A percentile compares a stretch with the other conserved stretches of the same genome.
phyloP scores from a whole-genome alignment of 352 stramenopile species.

The Plasmopara muralis region DNA sequence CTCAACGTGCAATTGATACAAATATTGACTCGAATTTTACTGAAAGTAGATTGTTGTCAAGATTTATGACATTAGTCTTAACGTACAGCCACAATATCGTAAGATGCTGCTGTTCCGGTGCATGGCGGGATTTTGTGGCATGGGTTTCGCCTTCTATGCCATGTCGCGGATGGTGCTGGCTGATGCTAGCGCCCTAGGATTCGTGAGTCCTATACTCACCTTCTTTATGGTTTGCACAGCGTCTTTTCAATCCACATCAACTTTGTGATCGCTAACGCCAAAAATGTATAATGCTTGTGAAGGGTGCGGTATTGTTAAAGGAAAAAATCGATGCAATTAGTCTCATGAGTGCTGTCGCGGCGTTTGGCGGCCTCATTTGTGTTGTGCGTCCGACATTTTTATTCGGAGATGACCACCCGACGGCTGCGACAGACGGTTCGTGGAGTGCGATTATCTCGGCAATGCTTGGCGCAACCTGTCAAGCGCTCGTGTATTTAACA shows the following conservation, averaged over 20 bases:
- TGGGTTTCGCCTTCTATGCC: slow-evolving; percentile 63
- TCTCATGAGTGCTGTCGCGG: slow-evolving; percentile 27
- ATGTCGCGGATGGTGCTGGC: slow-evolving; percentile 70
- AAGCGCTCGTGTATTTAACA: slow-evolving; percentile 44
- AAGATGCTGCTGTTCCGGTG: slow-evolving; percentile 50
- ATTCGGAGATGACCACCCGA: slow-evolving; percentile 29
- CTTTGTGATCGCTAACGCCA: not conserved
- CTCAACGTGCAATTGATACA: not conserved
- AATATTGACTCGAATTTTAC: not conserved
- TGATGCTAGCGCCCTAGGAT: slow-evolving; percentile 55
- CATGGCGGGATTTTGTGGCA: slow-evolving; percentile 50
- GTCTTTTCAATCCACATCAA: not conserved
- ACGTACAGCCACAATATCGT: slow-evolving; percentile 32
- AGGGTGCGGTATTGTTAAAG: slow-evolving; percentile 33
- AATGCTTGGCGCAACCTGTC: slow-evolving; percentile 33
- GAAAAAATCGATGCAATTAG: slow-evolving; percentile 40
- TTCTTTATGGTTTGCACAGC: slow-evolving; percentile 21
- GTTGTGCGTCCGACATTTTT: slow-evolving; percentile 41
- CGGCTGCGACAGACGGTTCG: slow-evolving; percentile 14
- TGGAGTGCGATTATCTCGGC: slow-evolving; percentile 29
- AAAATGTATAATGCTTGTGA: slow-evolving; percentile 5
- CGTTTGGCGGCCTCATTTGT: slow-evolving; percentile 40
- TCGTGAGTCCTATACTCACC: slow-evolving; percentile 29
- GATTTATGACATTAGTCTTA: slow-evolving; percentile 22
- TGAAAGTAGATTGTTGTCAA: slow-evolving; percentile 6